These are phyloP conservation scores for Colletotrichum siamense DNA, from an alignment of 2,329 filamentous ascomycete genomes.

Conservation along the genomic window DNA sequence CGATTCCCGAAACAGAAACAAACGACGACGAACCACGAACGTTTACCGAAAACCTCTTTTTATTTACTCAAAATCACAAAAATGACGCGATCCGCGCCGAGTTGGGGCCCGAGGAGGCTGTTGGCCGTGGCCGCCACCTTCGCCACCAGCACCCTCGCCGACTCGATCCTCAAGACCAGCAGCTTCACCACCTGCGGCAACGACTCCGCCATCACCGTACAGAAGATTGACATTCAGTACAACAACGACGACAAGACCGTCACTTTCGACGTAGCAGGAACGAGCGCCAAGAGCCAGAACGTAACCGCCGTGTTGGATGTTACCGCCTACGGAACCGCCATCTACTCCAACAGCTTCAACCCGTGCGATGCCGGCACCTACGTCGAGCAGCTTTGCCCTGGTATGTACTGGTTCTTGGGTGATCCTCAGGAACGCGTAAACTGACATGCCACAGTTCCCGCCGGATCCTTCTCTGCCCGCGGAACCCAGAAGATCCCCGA, in stretches of 20 bases:
- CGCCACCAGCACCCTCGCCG: conserved; percentile 59
- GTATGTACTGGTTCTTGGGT: conserved; percentile 49
- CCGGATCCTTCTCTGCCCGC: conserved; percentile 73
- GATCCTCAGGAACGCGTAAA: background rate
- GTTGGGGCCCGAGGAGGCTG: conserved; percentile 33
- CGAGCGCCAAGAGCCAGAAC: conserved; percentile 75
- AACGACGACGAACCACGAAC: conserved; percentile 4
- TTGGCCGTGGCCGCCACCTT: conserved; percentile 42
- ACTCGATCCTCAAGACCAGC: conserved; percentile 77
- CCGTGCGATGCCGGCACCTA: conserved; percentile 75
- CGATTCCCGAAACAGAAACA: conserved; percentile 5
- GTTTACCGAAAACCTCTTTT: background rate
- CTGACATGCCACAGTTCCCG: conserved; percentile 63
- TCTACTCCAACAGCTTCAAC: conserved; percentile 83
- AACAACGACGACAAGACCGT: conserved; percentile 76
- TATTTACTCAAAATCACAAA: background rate
- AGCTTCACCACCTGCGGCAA: conserved; percentile 77
- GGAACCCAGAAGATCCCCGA: conserved; percentile 76
- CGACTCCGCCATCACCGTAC: conserved; percentile 64
- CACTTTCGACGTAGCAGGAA: conserved; percentile 82
- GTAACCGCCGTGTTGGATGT: conserved; percentile 80
- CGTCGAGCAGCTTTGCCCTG: conserved; percentile 80
- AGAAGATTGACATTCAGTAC: conserved; percentile 79
- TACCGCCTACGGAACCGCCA: conserved; percentile 80
- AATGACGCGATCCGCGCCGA: conserved; percentile 37